phyloP scores from a whole-genome alignment of 306 rosid species.

The Glycine tomentella region DNA sequence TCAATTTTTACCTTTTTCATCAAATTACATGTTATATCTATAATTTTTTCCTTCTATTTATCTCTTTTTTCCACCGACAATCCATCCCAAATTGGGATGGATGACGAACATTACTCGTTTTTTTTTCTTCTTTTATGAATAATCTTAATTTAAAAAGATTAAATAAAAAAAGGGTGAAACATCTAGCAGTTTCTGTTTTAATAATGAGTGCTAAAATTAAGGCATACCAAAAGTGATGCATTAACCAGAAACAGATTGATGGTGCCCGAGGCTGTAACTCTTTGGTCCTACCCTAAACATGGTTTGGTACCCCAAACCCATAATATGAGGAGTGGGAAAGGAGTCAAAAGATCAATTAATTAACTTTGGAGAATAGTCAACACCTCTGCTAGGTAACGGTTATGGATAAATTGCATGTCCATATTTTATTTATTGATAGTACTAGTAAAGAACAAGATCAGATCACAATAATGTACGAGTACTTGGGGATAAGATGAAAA shows the following conservation, averaged over 20 bases:
- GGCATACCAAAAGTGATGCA: conserved; percentile 41
- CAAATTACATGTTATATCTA: no score
- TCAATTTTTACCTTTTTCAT: no score
- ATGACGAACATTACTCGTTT: no score
- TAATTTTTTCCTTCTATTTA: no score
- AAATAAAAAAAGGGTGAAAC: no score
- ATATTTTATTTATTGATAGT: neutral
- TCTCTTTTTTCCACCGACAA: no score
- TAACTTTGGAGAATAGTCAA: conserved; percentile 17
- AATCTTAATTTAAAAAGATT: no score
- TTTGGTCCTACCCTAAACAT: conserved; percentile 39
- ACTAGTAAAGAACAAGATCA: neutral
- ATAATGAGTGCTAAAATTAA: conserved; percentile 52
- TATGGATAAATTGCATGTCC: conserved; percentile 4
- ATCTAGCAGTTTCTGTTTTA: no score
- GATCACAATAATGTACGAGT: neutral
- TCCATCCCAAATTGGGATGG: no score
- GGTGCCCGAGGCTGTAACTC: conserved; percentile 27
- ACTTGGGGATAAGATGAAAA: neutral
- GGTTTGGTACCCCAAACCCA: conserved; percentile 4
- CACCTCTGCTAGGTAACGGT: conserved; percentile 24
- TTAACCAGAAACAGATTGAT: conserved; percentile 49
- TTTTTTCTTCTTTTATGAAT: no score
- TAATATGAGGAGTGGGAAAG: conserved; percentile 9
- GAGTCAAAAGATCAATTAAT: neutral